Evolutionary conservation across 208 protist genomes (phyloP).

Genomic region (Borovskyia barvae): DNA sequence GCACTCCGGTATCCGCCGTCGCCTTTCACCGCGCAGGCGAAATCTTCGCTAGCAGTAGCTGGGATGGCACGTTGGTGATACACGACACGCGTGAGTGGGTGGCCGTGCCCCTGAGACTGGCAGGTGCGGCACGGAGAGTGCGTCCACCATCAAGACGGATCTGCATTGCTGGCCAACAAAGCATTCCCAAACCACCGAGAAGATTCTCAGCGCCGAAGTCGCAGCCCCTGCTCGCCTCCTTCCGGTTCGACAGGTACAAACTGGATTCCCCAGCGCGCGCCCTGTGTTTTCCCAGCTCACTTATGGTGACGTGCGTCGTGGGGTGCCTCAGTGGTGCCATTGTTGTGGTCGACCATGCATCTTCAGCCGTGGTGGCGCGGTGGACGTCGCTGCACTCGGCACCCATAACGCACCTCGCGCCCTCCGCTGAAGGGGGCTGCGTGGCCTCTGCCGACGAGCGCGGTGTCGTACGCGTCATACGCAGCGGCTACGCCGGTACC

Average conservation of each 20-base stretch:
- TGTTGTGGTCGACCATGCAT: conserved; percentile 61
- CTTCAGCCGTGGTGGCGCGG: conserved; percentile 31
- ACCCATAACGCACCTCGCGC: conserved; percentile 54
- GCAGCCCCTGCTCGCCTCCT: no score
- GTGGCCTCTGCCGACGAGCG: conserved; percentile 74
- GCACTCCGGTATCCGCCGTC: conserved; percentile 49
- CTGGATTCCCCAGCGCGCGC: conserved; percentile 47
- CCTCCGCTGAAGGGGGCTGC: conserved; percentile 65
- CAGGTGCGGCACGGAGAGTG: conserved; percentile 6
- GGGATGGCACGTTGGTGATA: conserved; percentile 62
- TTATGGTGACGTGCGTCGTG: conserved; percentile 76
- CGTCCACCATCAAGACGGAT: no score
- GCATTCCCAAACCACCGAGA: no score
- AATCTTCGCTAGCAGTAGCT: conserved; percentile 71
- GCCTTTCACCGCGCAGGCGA: conserved; percentile 68
- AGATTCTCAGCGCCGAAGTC: no score
- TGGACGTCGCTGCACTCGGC: conserved; percentile 46
- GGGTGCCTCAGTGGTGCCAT: conserved; percentile 62
- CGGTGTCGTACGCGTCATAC: conserved; percentile 58
- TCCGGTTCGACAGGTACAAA: conserved; percentile 8
- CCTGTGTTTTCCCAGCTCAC: conserved; percentile 54
- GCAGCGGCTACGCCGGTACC: conserved; percentile 61
- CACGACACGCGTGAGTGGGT: conserved; percentile 36
- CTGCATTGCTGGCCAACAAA: no score
- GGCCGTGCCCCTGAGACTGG: background rate